A percentile compares a stretch with the other conserved stretches of the same genome.
These are phyloP conservation scores for Xylariomycetidae sp. DNA, from an alignment of 2,329 filamentous ascomycete species.

Conservation along the genomic window DNA sequence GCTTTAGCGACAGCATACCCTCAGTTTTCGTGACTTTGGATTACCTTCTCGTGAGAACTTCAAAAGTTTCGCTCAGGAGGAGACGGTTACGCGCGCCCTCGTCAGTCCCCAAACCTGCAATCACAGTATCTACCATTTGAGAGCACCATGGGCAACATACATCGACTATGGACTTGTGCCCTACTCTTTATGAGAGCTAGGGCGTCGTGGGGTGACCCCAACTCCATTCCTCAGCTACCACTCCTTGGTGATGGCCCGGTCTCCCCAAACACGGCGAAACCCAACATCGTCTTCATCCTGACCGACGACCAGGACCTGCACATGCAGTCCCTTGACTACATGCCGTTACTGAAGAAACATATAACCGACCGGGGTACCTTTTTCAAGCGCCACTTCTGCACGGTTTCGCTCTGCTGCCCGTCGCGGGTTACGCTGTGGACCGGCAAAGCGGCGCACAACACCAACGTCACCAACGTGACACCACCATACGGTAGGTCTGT, in stretches of 20 bases:
- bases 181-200: no score
- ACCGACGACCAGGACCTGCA: constrained; percentile 63
- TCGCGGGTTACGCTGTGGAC: constrained; percentile 61
- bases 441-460: constrained; percentile 62
- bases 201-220: constrained; percentile 7
- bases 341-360: constrained; percentile 51
- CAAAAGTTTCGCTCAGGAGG: no score
- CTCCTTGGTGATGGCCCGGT: constrained; percentile 4
- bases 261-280: constrained; percentile 13
- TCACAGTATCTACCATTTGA: no score
- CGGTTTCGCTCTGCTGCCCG: constrained; percentile 61
- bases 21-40: no score
- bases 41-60: no score
- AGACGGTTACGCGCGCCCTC: no score
- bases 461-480: constrained; percentile 56
- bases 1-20: no score
- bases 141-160: no score
- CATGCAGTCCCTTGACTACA: constrained; percentile 55
- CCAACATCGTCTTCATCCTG: constrained; percentile 62
- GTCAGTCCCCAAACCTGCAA: no score
- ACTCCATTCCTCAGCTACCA: constrained; percentile 14
- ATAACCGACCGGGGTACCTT: constrained; percentile 52
- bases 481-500: constrained; percentile 52
- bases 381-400: constrained; percentile 60
- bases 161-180: no score